Conservation (phyloP, 2,329 filamentous ascomycete species). For the Ascochyta pisi region DNA sequence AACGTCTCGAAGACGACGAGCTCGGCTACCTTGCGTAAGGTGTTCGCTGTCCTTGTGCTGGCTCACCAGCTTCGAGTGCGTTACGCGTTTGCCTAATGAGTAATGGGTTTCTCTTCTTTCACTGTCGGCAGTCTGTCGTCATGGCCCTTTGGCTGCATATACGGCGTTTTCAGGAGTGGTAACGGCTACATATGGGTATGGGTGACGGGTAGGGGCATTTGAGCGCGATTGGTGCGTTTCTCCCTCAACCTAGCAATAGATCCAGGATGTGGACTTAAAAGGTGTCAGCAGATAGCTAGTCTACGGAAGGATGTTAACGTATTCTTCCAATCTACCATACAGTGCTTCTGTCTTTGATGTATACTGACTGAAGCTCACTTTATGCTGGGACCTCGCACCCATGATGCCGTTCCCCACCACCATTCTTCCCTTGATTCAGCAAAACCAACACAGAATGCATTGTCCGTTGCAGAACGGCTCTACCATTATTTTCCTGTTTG, state of each 20-base stretch:
- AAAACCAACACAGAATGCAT: background rate
- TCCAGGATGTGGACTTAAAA: slow-evolving; percentile 8
- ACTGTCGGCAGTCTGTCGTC: slow-evolving; percentile 9
- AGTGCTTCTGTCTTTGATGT: background rate
- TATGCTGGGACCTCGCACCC: background rate
- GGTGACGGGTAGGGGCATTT: slow-evolving; percentile 8
- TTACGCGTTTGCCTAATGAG: slow-evolving; percentile 11
- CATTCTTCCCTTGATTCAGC: background rate
- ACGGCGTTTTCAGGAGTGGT: slow-evolving; percentile 12
- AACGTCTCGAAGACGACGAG: slow-evolving; percentile 92
- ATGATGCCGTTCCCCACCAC: background rate
- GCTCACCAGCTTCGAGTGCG: slow-evolving; percentile 4
- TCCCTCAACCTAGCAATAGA: slow-evolving; percentile 6
- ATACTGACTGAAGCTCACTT: background rate
- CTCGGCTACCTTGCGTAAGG: slow-evolving; percentile 86
- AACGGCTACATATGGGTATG: slow-evolving; percentile 3
- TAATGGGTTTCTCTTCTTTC: slow-evolving; percentile 8
- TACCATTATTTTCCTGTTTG: background rate
- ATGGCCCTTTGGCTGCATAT: slow-evolving; percentile 16
- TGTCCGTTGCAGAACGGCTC: background rate
- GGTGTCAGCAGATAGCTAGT: slow-evolving; percentile 2
- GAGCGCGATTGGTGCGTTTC: slow-evolving; percentile 10
- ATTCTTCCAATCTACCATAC: slow-evolving; percentile 2
- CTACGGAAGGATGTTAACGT: background rate
- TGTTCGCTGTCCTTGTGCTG: background rate